These are phyloP conservation scores for Epicoccum sorghinum DNA, from an alignment of 2,329 filamentous ascomycete genomes.

Conservation along the genomic window DNA sequence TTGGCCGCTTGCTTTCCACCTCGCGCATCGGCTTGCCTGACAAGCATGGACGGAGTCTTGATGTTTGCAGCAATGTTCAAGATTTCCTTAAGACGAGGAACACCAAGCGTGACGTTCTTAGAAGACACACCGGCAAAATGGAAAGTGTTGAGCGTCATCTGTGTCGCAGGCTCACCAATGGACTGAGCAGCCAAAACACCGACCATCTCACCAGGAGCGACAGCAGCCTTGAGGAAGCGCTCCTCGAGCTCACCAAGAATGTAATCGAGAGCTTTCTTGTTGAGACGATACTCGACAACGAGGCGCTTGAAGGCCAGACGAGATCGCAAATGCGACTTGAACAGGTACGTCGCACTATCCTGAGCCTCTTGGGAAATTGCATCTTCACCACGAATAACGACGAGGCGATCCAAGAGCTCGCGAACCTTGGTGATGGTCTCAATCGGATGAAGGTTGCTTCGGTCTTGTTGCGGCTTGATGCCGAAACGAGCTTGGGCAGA, in stretches of 20 bases:
- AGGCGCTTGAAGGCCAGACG: conserved; percentile 91
- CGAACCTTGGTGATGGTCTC: conserved; percentile 84
- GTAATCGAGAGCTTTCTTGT: conserved; percentile 90
- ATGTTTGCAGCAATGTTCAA: conserved; percentile 97
- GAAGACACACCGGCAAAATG: conserved; percentile 99
- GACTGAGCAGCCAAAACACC: conserved; percentile 97
- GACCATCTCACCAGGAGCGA: conserved; percentile 97
- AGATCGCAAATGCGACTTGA: conserved; percentile 90
- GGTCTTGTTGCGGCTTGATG: conserved; percentile 75
- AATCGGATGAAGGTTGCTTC: conserved; percentile 87
- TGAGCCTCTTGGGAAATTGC: conserved; percentile 85
- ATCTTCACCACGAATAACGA: conserved; percentile 87
- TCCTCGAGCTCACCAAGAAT: conserved; percentile 89
- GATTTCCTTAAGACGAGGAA: conserved; percentile 99
- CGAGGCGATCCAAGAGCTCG: conserved; percentile 74
- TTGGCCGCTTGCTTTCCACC: conserved; percentile 80
- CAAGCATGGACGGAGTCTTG: conserved; percentile 97
- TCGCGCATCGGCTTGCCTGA: conserved; percentile 71
- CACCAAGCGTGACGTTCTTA: conserved; percentile 99
- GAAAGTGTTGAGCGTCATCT: conserved; percentile 99
- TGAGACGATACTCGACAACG: conserved; percentile 82
- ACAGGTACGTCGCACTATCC: conserved; percentile 82
- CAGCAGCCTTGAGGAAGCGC: conserved; percentile 82
- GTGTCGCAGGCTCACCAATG: conserved; percentile 96
- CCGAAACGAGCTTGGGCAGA: conserved; percentile 89